Percentiles rank a stretch among this genome's conserved stretches.
Conservation (phyloP, 1,139 yeast genomes). For the Yamadazyma triangularis region DNA sequence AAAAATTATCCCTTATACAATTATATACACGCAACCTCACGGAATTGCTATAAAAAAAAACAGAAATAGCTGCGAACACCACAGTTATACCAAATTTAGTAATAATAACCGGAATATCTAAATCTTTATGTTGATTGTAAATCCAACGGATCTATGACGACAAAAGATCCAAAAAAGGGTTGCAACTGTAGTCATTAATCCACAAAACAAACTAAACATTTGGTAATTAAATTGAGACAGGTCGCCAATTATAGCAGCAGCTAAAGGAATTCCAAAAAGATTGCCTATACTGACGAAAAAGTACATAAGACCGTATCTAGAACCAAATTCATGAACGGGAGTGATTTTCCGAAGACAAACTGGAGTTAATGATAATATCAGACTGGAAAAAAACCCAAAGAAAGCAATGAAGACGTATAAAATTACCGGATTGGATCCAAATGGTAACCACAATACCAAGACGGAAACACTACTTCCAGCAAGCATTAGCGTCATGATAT, state of each 20-base stretch:
- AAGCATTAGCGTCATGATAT: constrained; percentile 35
- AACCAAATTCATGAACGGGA: constrained; percentile 32
- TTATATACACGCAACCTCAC: no score
- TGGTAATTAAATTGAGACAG: constrained; percentile 27
- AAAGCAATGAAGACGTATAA: constrained; percentile 21
- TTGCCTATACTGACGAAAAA: constrained; percentile 37
- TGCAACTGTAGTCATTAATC: constrained; percentile 25
- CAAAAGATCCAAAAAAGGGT: constrained; percentile 28
- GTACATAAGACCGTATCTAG: constrained; percentile 36
- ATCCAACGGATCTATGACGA: constrained; percentile 31
- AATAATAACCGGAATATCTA: no score
- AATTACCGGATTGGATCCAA: constrained; percentile 27
- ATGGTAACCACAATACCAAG: constrained; percentile 35
- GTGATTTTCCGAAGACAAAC: constrained; percentile 38
- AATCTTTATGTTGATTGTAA: constrained; percentile 27
- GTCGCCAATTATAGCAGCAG: constrained; percentile 37
- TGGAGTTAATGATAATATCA: constrained; percentile 32
- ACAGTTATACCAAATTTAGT: no score
- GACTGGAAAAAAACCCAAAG: constrained; percentile 31
- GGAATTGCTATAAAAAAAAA: no score
- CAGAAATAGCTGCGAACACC: no score
- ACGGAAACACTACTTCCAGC: constrained; percentile 27
- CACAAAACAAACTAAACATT: constrained; percentile 34
- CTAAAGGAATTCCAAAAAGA: constrained; percentile 41
- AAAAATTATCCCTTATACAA: no score